Evolutionary conservation across 768 basidiomycete species (phyloP).

Genomic region (Neoboletus subvelutipes): DNA sequence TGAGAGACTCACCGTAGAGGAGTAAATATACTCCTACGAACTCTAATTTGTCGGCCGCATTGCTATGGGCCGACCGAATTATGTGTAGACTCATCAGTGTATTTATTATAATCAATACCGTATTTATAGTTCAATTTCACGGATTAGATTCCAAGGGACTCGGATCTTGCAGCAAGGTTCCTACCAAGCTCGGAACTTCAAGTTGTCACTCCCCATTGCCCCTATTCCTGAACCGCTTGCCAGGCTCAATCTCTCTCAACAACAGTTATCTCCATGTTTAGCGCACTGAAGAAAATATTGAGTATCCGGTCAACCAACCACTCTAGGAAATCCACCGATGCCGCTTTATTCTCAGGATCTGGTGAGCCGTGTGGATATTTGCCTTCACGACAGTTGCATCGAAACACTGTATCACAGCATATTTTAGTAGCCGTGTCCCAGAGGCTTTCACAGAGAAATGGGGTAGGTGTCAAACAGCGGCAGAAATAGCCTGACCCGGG

Average conservation of each 20-base stretch:
- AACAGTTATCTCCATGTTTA: conserved; percentile 9
- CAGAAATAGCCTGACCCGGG: not conserved
- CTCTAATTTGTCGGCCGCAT: not conserved
- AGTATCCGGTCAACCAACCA: not conserved
- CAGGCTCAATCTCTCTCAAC: not conserved
- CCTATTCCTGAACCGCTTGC: not conserved
- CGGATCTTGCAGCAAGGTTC: not conserved
- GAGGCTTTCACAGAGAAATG: conserved; percentile 20
- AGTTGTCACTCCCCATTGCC: no score
- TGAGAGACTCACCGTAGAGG: not conserved
- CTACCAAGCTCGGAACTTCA: not conserved
- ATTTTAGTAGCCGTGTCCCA: conserved; percentile 30
- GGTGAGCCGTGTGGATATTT: conserved; percentile 11
- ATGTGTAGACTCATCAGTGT: not conserved
- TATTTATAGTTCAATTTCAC: no score
- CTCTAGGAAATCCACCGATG: not conserved
- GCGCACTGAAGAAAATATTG: conserved; percentile 8
- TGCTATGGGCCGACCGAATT: not conserved
- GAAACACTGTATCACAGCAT: conserved; percentile 17
- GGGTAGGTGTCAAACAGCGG: conserved; percentile 14
- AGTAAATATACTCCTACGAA: not conserved
- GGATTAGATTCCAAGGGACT: no score
- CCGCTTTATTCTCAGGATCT: conserved; percentile 22
- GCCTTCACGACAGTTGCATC: not conserved
- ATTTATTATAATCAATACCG: no score